These are phyloP conservation scores for Puccinellia tenuiflora DNA, from an alignment of 176 grass and related monocot species.

Conservation along the genomic window DNA sequence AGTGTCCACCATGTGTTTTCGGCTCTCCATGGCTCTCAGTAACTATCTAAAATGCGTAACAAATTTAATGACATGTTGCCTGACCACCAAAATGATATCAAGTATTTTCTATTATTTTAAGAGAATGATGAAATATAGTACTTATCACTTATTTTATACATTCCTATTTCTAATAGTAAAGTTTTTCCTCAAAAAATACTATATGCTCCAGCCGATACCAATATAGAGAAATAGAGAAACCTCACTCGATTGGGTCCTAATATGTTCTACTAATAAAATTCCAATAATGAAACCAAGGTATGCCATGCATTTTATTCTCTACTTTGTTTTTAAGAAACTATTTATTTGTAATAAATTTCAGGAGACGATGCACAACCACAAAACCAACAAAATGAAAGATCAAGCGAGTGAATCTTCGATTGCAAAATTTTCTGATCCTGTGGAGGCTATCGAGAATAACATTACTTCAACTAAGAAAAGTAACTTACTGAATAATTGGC, in stretches of 20 bases:
- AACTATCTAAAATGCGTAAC: not conserved
- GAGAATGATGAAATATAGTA: not conserved
- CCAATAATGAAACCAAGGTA: not conserved
- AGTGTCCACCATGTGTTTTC: not conserved
- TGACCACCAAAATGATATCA: not conserved
- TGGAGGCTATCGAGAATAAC: not conserved
- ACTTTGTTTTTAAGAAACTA: not conserved
- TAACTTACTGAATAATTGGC: constrained; percentile 61
- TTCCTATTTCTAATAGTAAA: not conserved
- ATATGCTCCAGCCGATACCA: not conserved
- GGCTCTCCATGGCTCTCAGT: not conserved
- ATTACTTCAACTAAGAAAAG: not conserved
- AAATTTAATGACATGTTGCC: not conserved
- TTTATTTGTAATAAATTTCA: not conserved
- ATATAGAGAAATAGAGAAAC: not conserved
- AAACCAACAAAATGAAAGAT: not conserved
- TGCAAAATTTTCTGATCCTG: not conserved
- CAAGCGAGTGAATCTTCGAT: constrained; percentile 16
- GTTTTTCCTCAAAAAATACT: not conserved
- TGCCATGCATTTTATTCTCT: not conserved
- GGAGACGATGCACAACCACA: constrained; percentile 74
- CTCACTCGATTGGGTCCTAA: not conserved
- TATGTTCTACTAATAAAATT: not conserved
- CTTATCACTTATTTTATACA: not conserved
- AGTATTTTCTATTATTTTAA: not conserved